Base-by-base conservation (phyloP, 805 yeast species). In the Ogataea trehalophila region DNA sequence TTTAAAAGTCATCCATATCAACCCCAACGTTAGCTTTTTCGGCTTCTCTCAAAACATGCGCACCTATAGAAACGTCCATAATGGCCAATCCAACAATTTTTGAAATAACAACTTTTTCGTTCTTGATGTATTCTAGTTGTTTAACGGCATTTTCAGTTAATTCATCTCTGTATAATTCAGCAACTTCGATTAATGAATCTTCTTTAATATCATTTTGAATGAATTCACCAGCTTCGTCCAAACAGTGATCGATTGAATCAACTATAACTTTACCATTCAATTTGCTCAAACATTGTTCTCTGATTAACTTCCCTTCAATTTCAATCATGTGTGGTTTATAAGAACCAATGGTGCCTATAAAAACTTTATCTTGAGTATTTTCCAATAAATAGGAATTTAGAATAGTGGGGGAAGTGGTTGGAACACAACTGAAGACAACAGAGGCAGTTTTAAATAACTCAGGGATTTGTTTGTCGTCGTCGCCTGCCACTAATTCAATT, bases 291-390 rank as follows among this genome's bases (percentile, higher is more conserved):
- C 72, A 60, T 23, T 55, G 46, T 4, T 59, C 55, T 11, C 79
- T 65, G 37, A 76, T 63, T 2, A 66, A 63, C 23, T 64, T 65
- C 8, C 65, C 67, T 50, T 80, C 85, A 44, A 81, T 73, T 62
- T 83, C 89, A 37, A 70, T 70, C 88, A 83, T 81, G 50, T 76
- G 74, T 14, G 87, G 87, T 59, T 80, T 80, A 60, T 81, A 83
- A 17, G 85, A 78, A 1, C 89, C 89, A 56, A 83, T 82, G 33
- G 81, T 65, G 15, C 82, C 76, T 40, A 83, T 73, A 60, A 73
- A 83, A 33, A 70, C 62, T 17, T 56, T 58, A 1, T 46, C 47
- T 9, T 40, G 43, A 13, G 31, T 26, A 29, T 55, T 57, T 16
- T 49, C 29, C 48, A 60, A 58, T 53, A 78, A 43, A 36, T 61